Base-by-base conservation (phyloP, 179 eudicot species). In the Monotropa hypopitys region DNA sequence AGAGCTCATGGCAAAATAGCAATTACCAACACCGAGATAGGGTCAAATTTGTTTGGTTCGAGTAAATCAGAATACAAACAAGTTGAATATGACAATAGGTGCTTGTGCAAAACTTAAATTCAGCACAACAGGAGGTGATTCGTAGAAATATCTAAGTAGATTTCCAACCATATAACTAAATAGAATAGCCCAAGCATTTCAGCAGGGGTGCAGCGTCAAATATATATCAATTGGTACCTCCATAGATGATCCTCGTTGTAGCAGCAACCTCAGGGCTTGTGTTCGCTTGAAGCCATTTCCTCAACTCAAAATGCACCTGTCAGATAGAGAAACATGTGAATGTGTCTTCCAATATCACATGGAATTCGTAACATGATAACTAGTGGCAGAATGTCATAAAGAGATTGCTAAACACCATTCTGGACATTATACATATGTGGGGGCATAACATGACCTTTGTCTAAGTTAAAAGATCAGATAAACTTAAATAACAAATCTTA, bases 211-310 rank as follows among this genome's bases (percentile, higher is more conserved):
- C 12, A 20, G 26, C 11, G 42, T 23, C 16, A 18, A 2, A 5
- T 43, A 57, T 15, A 43, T 23, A 74, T 57, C 28, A 21, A 50
- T 21, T 66, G 26, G 57, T 85, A 88, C 96, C 97, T 89, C 96
- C 97, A 83, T 92, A 92, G 80, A 92, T 90, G 49, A 89, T 92
- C 78, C 96, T 84, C 68, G 91, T 90, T 74, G 89, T 80, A 16
- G 84, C 87, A 69, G 92, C 96, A 80, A 92, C 93, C 73, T 87
- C 82, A 74, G 92, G 73, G 63, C 88, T 85, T 28, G 84, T 82
- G 72, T 92, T 90, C 9, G 80, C 82, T 70, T 84, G 82, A 71
- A 92, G 92, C 94, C 93, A 92, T 65, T 90, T 86, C 89, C 97
- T 87, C 83, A 92, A 75, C 73, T 85, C 90, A 50, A 45, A 47